Evolutionary conservation across 2,329 filamentous ascomycete species (phyloP), one percentile per base, ranked within the genome.

Genomic region (Botrytis elliptica): DNA sequence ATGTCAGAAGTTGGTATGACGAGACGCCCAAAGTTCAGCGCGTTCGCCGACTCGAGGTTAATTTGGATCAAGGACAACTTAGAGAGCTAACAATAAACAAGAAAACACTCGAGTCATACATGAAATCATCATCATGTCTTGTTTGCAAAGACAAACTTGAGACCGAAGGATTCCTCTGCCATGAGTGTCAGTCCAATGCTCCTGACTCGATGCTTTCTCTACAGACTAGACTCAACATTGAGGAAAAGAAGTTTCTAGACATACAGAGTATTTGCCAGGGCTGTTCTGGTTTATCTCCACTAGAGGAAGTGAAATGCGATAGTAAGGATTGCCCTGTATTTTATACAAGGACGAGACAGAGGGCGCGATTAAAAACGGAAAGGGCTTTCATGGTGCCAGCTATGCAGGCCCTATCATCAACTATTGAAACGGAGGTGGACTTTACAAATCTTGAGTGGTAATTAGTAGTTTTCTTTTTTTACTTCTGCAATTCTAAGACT

Each of bases 281-380:
- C 78, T 99, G 96, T 82, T 90, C 93, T 57, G 91, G 90, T 0
- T 81, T 95, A 29, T 86, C 91, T 5, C 91, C 90, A 76, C 84
- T 89, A 3, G 95, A 98, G 55, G 89, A 92, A 49, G 91, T 98
- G n/a, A 86, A 83, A 59, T 99, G 96, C 80, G 94, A 97, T 80
- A 97, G 93, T 81, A 90, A 93, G 81, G 95, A 97, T 83, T 99
- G 96, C 80, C 92, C 95, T 0, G 93, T 97, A 0, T 98, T 97
- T 78, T 98, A 97, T 83, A 91, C 91, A 46, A 84, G 93, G 22
- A 87, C 89, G 71, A 92, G 90, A 81, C 90, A 93, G 80, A 82
- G 82, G 36, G 86, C 86, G 16, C 85, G 82, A 68, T 71, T 85
- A 68, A 79, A 80, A 63, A 83, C 79, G 55, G 83, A 83, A 75